A percentile compares a stretch with the other conserved stretches of the same genome.
Evolutionary conservation across 2,329 filamentous ascomycete species (phyloP).

Genomic region (Chrysosporium queenslandicum): DNA sequence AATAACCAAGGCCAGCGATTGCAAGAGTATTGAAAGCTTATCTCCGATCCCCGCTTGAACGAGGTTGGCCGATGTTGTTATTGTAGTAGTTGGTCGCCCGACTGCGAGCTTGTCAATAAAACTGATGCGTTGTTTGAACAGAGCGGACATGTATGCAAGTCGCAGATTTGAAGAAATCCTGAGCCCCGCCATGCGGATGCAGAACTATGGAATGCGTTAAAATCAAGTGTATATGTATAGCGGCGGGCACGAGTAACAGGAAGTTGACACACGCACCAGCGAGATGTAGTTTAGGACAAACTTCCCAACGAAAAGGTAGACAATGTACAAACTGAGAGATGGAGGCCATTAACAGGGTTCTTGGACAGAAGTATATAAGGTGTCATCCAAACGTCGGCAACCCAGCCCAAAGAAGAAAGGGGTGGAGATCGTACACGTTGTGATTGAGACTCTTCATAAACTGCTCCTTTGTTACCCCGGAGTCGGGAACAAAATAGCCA

Average conservation of each 20-base stretch:
- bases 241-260: too few species aligned
- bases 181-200: constrained; percentile 43
- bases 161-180: constrained; percentile 44
- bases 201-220: constrained; percentile 26
- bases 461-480: constrained; percentile 34
- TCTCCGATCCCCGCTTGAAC: constrained; percentile 48
- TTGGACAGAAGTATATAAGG: too few species aligned
- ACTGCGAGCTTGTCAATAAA: constrained; percentile 43
- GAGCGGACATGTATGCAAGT: constrained; percentile 40
- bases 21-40: constrained; percentile 38
- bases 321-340: constrained; percentile 40
- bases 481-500: constrained; percentile 42
- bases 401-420: not conserved
- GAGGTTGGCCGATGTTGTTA: constrained; percentile 45
- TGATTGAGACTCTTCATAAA: constrained; percentile 45
- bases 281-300: constrained; percentile 47
- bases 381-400: too few species aligned
- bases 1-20: constrained; percentile 34
- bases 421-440: constrained; percentile 23
- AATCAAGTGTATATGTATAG: too few species aligned
- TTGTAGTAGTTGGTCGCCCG: constrained; percentile 43
- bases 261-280: constrained; percentile 34
- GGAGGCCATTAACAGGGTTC: not conserved
- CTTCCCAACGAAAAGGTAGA: constrained; percentile 50
- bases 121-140: constrained; percentile 43